phyloP scores from a whole-genome alignment of 164 flowering plant species.

The Vitis rotundifolia region DNA sequence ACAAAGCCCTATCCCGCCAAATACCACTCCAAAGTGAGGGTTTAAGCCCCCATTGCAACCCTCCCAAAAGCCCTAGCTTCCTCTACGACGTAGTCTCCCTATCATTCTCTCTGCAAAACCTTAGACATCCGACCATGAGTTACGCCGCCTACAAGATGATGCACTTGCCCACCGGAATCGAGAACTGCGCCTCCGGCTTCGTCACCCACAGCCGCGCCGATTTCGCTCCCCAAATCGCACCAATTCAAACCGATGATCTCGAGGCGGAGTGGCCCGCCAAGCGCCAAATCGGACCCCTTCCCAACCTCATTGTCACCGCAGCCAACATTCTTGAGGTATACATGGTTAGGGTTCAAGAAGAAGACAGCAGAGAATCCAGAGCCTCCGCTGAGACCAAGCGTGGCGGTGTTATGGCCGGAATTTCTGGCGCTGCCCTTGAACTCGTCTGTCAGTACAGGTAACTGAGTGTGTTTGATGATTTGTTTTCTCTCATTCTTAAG shows the following conservation, averaged over 20 bases:
- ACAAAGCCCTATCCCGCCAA: neutral
- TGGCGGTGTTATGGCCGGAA: constrained; percentile 76
- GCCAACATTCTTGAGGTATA: constrained; percentile 83
- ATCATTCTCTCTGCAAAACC: neutral
- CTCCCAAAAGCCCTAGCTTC: too few species aligned
- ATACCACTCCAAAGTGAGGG: neutral
- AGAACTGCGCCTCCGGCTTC: constrained; percentile 88
- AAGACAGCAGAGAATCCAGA: constrained; percentile 35
- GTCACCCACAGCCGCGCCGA: constrained; percentile 71
- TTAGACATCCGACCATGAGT: constrained; percentile 47
- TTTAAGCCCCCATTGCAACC: too few species aligned
- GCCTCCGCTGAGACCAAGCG: constrained; percentile 43
- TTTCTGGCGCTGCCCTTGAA: constrained; percentile 85
- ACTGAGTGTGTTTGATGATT: too few species aligned
- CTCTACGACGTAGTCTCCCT: neutral
- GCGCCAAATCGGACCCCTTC: constrained; percentile 67
- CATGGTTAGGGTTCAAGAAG: constrained; percentile 68
- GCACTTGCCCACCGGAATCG: constrained; percentile 95
- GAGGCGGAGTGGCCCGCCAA: constrained; percentile 65
- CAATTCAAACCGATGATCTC: constrained; percentile 52
- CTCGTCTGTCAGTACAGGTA: constrained; percentile 90
- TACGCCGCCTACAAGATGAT: constrained; percentile 92
- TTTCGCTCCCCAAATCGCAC: constrained; percentile 41
- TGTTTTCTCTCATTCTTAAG: too few species aligned
- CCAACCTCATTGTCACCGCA: constrained; percentile 80